These are phyloP conservation scores for Fusarium sulawesiense DNA, from an alignment of 2,329 filamentous ascomycete genomes.

Conservation along the genomic window DNA sequence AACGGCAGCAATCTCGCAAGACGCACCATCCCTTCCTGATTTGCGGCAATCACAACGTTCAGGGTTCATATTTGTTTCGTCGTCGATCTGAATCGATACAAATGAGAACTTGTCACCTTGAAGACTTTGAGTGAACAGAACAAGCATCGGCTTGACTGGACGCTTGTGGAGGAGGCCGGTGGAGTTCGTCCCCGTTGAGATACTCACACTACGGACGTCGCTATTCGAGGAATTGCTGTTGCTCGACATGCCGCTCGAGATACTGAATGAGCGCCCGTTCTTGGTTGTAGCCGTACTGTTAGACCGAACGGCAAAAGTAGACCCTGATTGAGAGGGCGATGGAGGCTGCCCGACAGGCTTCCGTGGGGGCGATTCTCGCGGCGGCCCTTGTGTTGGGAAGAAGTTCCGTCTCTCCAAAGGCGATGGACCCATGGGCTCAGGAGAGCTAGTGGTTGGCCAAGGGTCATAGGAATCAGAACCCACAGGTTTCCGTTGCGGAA, in stretches of 20 bases:
- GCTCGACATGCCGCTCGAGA: slow-evolving; percentile 39
- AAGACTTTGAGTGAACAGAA: slow-evolving; percentile 48
- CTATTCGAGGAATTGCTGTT: slow-evolving; percentile 45
- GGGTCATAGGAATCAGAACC: slow-evolving; percentile 16
- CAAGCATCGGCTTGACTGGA: slow-evolving; percentile 51
- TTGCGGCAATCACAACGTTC: slow-evolving; percentile 51
- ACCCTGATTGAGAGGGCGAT: slow-evolving; percentile 33
- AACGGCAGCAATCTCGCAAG: slow-evolving; percentile 42
- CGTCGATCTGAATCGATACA: slow-evolving; percentile 49
- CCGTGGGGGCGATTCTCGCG: slow-evolving; percentile 21
- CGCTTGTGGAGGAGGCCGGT: slow-evolving; percentile 48
- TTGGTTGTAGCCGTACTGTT: slow-evolving; percentile 16
- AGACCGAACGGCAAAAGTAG: slow-evolving; percentile 10
- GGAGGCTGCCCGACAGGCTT: slow-evolving; percentile 36
- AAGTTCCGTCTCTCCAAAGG: slow-evolving; percentile 27
- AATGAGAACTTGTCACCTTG: slow-evolving; percentile 42
- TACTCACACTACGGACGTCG: slow-evolving; percentile 40
- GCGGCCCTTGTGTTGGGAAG: slow-evolving; percentile 14
- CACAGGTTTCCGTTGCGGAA: slow-evolving; percentile 36
- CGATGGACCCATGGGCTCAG: slow-evolving; percentile 24
- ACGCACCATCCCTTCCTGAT: slow-evolving; percentile 42
- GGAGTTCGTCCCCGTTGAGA: slow-evolving; percentile 43
- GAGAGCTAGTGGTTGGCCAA: slow-evolving; percentile 38
- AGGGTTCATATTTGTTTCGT: slow-evolving; percentile 50
- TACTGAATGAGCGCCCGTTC: slow-evolving; percentile 37